A percentile compares a stretch with the other conserved stretches of the same genome.
These are phyloP conservation scores for Arachnomyces sp. DNA, from an alignment of 2,329 filamentous ascomycete genomes.

Conservation along the genomic window DNA sequence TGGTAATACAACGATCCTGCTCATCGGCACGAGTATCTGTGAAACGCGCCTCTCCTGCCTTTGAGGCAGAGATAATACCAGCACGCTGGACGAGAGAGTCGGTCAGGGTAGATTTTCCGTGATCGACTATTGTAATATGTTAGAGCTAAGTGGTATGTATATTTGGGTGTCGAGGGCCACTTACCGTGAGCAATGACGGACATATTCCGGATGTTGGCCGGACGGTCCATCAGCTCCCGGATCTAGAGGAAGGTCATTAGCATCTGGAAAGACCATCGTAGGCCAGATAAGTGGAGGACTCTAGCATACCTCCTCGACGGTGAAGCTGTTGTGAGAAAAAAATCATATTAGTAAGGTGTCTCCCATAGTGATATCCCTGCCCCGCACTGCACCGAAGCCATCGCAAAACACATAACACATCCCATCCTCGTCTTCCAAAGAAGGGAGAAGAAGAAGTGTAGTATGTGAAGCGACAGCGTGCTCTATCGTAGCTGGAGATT, in stretches of 20 bases:
- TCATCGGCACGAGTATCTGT: constrained; percentile 97
- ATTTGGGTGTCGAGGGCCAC: constrained; percentile 20
- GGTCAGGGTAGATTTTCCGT: constrained; percentile 99
- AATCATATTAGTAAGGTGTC: constrained; percentile 21
- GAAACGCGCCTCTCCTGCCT: constrained; percentile 91
- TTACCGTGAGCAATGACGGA: constrained; percentile 97
- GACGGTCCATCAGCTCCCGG: constrained; percentile 42
- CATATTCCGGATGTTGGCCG: constrained; percentile 78
- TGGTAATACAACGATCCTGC: constrained; percentile 99
- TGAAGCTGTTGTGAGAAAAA: constrained; percentile 63
- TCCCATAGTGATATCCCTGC: constrained; percentile 12
- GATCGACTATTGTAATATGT: constrained; percentile 64
- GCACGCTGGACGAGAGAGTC: constrained; percentile 98
- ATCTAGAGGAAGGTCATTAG: constrained; percentile 27
- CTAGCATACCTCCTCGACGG: constrained; percentile 71
- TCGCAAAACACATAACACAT: constrained; percentile 3
- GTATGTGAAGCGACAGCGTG: constrained; percentile 4
- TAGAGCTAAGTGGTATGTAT: background rate
- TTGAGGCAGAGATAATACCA: constrained; percentile 97
- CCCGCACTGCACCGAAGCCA: constrained; percentile 12
- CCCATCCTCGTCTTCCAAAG: constrained; percentile 10
- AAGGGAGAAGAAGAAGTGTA: constrained; percentile 8
- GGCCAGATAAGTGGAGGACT: constrained; percentile 5
- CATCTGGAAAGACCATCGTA: background rate
- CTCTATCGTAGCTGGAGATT: too few species aligned